Base-by-base conservation (phyloP, 441 rosid genomes). In the Omphalea diandra region DNA sequence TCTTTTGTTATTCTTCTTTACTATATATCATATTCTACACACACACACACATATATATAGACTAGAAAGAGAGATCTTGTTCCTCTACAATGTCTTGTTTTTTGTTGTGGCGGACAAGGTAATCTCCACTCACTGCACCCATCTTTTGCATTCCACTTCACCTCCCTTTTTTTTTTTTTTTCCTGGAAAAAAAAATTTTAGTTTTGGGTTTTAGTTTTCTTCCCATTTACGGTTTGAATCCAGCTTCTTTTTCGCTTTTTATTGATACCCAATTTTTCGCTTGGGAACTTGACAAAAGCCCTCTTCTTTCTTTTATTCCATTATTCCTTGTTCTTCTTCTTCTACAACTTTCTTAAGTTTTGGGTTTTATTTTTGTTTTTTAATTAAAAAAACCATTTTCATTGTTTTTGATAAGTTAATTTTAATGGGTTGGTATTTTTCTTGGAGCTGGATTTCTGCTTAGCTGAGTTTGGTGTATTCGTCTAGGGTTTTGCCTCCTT, bases 71-170 rank as follows among this genome's bases (percentile, higher is more conserved):
- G 81, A 69, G 79, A 82, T 80, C 84, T 82, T 77, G 82, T 75
- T 69, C 83, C 72, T 66, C 76, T 76, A 72, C 83, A 79, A 79
- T 79, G 73, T 66, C 70, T n/a, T n/a, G n/a, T 73, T 68, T 6
- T 70, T 63, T 29, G 68, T 78, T 80, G 83, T 77, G 73, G 84
- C 62, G 83, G 85, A 79, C 85, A 79, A 78, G 87, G 87, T 84
- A 76, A 74, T 76, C 75, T 70, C 55, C 74, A 69, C 55, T n/a
- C n/a, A n/a, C n/a, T n/a, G n/a, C n/a, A n/a, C n/a, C n/a, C n/a
- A n/a, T n/a, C n/a, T n/a, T n/a, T n/a, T n/a, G n/a, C n/a, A n/a
- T n/a, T n/a, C n/a, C 20, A 10, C 36, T 56, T 6, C 20, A 57
- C 29, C 24, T 33, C 31, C 40, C 49, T 60, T 33, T 36, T 36